Evolutionary conservation across 2,329 filamentous ascomycete genomes (phyloP), one percentile per base, ranked within the genome.

Genomic region (Stachybotrys elegans): DNA sequence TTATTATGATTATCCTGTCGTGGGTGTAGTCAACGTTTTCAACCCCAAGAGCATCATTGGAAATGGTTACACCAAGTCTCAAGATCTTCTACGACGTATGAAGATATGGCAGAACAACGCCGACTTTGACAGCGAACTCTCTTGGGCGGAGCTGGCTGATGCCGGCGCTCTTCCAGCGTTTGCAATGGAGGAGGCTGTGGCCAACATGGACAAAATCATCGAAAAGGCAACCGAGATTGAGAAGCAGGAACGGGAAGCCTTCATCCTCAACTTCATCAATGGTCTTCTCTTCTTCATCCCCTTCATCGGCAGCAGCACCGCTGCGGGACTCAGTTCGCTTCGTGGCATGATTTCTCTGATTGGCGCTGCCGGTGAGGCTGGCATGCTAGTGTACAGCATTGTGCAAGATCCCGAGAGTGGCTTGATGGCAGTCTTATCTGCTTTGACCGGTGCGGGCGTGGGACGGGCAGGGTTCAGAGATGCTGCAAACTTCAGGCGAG

Each of bases 201-300:
- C 50, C 9, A 50, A 40, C 40, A 63, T 63, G 56, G 40, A 53
- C 21, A 42, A 53, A 21, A 49, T 61, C 23, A 53, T 54, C 46
- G 48, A 56, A 19, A 48, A 56, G 42, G 58, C 47, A 11, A 43
- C 52, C 21, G 37, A 57, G 22, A 51, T 57, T 22, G 47, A 52
- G 31, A 48, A 52, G 36, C 31, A 39, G 19, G 43, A 57, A 31
- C 40, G 50, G 19, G 32, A 52, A 36, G 43, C 39, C 21, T 48
- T 61, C 27, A 58, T 63, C 44, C 40, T 55, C 36, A 47, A 42
- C 31, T 58, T 70, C 23, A 50, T 76, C 41, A 67, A 70, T 44
- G 70, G 71, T 42, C 27, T 71, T 35, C 61, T 79, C 42, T 71
- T 73, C 32, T 59, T 78, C 22, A 61, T 77, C 22, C 75, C 75